Base-by-base conservation (phyloP, 805 yeast genomes). In the Yarrowia yakushimensis region DNA sequence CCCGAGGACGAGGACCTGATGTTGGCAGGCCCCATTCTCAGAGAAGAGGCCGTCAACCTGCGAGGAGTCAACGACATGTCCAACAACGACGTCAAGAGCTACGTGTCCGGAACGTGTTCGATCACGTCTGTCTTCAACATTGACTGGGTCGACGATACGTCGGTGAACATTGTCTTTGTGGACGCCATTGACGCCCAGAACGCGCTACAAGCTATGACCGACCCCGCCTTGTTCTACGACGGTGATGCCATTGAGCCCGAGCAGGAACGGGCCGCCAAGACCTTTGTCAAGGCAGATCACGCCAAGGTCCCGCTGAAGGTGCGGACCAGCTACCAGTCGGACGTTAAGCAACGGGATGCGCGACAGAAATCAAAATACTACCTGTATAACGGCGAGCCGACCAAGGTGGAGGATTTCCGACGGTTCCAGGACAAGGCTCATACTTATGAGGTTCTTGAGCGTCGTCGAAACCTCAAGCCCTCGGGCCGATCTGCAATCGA, bases 361-460 rank as follows among this genome's bases (percentile, higher is more conserved):
- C 76, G 81, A 22, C 81, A 77, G 13, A 79, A 79, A 61, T 85
- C 89, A 20, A 72, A 88, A 39, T 87, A 85, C 72, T 87, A 87
- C 73, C 74, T 85, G 63, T 69, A 84, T 17, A 86, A 87, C 66
- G 93, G 93, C 3, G 91, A 85, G 69, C 93, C 91, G 2, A 82
- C 83, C 13, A 64, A 68, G 27, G 64, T 63, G 27, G 70, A 67
- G 41, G 70, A 68, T 34, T 60, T 65, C 28, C 66, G 68, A 34
- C 63, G 55, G 9, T 37, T 37, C 43, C 43, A 55, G 28, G 37
- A 30, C 12, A 36, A 46, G 43, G 62, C 34, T 31, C 64, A 18
- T 41, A 61, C 30, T 54, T 66, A 52, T 30, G 61, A 34, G 63
- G 60, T 37, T 12, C 36, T 18, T 36, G 54, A 28, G 22, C 63